Conservation (phyloP, 805 yeast genomes). For the Komagataella ulmi region DNA sequence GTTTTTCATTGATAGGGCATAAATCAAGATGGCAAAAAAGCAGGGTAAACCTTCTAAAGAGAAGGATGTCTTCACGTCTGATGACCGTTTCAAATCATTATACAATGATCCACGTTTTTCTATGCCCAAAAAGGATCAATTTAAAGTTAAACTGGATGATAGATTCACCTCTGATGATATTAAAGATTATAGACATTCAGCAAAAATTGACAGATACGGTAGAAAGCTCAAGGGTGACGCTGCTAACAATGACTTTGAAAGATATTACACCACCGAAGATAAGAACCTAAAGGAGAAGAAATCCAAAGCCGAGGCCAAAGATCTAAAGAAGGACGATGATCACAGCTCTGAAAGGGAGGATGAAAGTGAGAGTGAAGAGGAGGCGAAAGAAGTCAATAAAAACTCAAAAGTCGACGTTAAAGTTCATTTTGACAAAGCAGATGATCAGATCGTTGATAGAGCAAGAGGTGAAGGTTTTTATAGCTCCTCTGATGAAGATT, state of each 20-base stretch:
- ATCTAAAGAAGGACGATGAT: constrained; percentile 3
- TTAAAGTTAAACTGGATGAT: constrained; percentile 70
- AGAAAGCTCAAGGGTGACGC: constrained; percentile 39
- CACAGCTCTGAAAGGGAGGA: constrained; percentile 7
- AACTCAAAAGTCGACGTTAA: neutral
- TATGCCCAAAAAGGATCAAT: constrained; percentile 52
- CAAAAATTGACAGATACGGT: constrained; percentile 80
- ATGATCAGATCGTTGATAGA: constrained; percentile 25
- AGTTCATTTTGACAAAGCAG: constrained; percentile 6
- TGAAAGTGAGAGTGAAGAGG: constrained; percentile 12
- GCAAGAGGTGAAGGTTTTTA: constrained; percentile 55
- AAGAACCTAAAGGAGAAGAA: constrained; percentile 6
- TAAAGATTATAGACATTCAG: constrained; percentile 42
- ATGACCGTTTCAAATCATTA: constrained; percentile 67
- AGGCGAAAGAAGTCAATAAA: constrained; percentile 13
- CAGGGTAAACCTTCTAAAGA: constrained; percentile 3
- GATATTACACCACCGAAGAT: constrained; percentile 36
- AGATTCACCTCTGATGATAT: constrained; percentile 65
- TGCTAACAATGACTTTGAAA: constrained; percentile 41
- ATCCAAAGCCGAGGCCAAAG: constrained; percentile 3
- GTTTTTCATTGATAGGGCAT: neutral
- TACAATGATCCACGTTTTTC: constrained; percentile 84
- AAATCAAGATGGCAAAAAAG: constrained; percentile 1
- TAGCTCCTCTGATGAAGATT: constrained; percentile 25
- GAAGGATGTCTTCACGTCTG: constrained; percentile 30